Conservation (phyloP, 163 green algal genomes). For the Scenedesmus sp. region DNA sequence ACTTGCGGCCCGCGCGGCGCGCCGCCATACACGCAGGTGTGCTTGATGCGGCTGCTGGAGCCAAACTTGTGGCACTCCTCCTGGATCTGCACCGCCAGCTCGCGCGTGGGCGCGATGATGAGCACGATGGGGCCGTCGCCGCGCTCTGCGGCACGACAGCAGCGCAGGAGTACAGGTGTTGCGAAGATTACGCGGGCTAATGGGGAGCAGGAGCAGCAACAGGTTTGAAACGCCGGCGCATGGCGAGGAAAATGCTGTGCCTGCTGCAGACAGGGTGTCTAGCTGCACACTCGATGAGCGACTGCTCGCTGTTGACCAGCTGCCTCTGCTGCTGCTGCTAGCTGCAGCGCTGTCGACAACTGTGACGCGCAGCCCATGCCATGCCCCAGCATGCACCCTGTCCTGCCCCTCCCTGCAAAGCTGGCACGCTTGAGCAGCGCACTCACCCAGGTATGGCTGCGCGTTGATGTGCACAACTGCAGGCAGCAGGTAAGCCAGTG, state of each 20-base stretch:
- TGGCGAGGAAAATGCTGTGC: too few relatives aligned
- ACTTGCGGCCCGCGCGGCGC: slow-evolving; percentile 90
- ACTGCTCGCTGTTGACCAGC: too few relatives aligned
- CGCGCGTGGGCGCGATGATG: slow-evolving; percentile 92
- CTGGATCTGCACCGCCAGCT: slow-evolving; percentile 96
- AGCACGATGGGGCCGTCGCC: slow-evolving; percentile 93
- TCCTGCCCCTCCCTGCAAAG: neutral
- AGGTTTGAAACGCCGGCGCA: too few relatives aligned
- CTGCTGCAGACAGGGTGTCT: too few relatives aligned
- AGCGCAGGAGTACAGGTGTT: too few relatives aligned
- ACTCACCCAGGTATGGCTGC: slow-evolving; percentile 63
- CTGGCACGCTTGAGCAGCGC: neutral
- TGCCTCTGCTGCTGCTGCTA: neutral
- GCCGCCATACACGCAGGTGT: slow-evolving; percentile 97
- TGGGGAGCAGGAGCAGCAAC: too few relatives aligned
- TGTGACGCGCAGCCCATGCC: too few relatives aligned
- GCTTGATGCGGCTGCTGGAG: slow-evolving; percentile 87
- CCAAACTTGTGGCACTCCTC: slow-evolving; percentile 97
- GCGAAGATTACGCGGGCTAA: too few relatives aligned
- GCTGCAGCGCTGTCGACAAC: too few relatives aligned
- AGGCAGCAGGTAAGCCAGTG: slow-evolving; percentile 96
- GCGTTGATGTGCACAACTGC: slow-evolving; percentile 97
- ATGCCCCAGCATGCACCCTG: neutral
- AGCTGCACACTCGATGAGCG: too few relatives aligned
- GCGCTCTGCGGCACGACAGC: slow-evolving; percentile 62